Evolutionary conservation across 2,329 filamentous ascomycete genomes (phyloP).

Genomic region (Fusarium miscanthi): DNA sequence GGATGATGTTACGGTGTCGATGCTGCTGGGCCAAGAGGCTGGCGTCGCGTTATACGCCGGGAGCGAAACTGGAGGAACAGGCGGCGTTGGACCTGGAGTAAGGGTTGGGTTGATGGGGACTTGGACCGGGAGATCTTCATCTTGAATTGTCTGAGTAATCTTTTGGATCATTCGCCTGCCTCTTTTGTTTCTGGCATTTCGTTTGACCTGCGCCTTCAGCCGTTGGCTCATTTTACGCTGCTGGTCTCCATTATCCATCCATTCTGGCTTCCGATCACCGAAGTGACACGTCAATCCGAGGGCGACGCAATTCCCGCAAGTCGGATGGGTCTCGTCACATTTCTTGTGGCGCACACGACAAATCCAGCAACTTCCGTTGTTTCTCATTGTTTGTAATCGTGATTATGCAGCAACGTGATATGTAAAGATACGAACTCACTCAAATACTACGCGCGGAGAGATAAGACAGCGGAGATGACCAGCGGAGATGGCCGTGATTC

Average conservation of each 20-base stretch:
- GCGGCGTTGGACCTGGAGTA: background rate
- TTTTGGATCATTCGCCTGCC: constrained; percentile 44
- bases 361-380: constrained; percentile 18
- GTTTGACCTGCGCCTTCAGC: constrained; percentile 42
- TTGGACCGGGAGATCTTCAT: background rate
- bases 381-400: constrained; percentile 2
- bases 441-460: background rate
- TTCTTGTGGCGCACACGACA: constrained; percentile 30
- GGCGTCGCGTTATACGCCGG: background rate
- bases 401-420: background rate
- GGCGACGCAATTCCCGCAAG: constrained; percentile 49
- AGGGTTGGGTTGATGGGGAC: too few species aligned
- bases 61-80: background rate
- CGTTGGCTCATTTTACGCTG: constrained; percentile 41
- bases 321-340: constrained; percentile 10
- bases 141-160: background rate
- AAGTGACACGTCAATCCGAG: constrained; percentile 63
- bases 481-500: background rate
- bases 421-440: too few species aligned
- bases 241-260: constrained; percentile 56
- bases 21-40: background rate
- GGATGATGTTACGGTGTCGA: background rate
- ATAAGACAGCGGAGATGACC: background rate
- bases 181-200: constrained; percentile 42
- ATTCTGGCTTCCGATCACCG: constrained; percentile 56